Evolutionary conservation across 2,329 filamentous ascomycete species (phyloP).

Genomic region (Teratosphaeria viscida): DNA sequence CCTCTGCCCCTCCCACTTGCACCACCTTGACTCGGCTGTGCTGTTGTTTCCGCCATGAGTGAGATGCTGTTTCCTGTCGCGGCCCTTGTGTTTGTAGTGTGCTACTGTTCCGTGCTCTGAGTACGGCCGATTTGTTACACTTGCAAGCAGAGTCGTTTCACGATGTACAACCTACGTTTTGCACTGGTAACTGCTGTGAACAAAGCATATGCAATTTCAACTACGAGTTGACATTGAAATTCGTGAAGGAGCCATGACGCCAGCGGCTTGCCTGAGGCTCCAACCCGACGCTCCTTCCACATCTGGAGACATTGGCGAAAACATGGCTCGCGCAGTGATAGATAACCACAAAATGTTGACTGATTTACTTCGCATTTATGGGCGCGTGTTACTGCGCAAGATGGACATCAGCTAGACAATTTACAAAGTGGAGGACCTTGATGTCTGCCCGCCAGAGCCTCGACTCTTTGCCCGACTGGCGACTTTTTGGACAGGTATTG

Average conservation of each 20-base stretch:
- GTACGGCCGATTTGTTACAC: background rate
- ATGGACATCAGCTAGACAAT: background rate
- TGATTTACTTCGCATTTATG: too few species aligned
- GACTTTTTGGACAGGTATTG: too few species aligned
- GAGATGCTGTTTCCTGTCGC: background rate
- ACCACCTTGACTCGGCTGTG: background rate
- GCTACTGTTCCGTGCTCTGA: background rate
- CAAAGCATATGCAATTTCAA: too few species aligned
- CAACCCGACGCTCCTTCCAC: background rate
- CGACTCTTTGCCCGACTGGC: too few species aligned
- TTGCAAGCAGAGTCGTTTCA: background rate
- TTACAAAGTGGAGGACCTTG: background rate
- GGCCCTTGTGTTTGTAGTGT: background rate
- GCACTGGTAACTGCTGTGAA: background rate
- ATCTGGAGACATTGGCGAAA: background rate
- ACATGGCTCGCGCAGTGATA: too few species aligned
- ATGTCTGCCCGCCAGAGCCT: background rate
- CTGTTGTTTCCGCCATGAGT: background rate
- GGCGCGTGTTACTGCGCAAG: too few species aligned
- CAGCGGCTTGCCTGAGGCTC: background rate
- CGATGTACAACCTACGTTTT: background rate
- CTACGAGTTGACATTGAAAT: too few species aligned
- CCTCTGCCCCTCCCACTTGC: background rate
- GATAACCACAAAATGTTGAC: too few species aligned
- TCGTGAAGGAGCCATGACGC: background rate